phyloP scores from a whole-genome alignment of 768 basidiomycete species.

The Suillus subluteus region DNA sequence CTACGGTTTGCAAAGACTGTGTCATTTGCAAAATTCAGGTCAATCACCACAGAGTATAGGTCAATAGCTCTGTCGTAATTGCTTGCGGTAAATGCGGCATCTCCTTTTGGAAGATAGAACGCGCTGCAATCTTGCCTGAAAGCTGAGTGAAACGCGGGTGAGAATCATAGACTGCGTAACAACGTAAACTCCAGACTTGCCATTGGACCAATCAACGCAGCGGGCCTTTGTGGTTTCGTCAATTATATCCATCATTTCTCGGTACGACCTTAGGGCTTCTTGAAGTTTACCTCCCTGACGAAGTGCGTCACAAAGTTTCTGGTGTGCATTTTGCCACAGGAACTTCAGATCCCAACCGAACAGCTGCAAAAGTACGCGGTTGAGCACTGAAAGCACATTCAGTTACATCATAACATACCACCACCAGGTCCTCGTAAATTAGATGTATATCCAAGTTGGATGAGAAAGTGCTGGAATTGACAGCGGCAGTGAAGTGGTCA shows the following conservation, averaged over 20 bases:
- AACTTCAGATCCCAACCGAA: not conserved
- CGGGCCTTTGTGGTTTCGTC: not conserved
- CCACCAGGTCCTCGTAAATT: not conserved
- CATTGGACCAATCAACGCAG: not conserved
- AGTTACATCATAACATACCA: not conserved
- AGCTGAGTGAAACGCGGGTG: not conserved
- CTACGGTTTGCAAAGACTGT: not conserved
- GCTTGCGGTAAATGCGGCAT: not conserved
- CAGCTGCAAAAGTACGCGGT: not conserved
- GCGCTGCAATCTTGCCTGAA: not conserved
- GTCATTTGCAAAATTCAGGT: not conserved
- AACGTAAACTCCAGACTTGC: not conserved
- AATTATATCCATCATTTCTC: not conserved
- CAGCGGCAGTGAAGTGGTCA: not conserved
- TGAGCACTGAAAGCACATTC: not conserved
- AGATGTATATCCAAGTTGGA: not conserved
- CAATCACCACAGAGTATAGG: not conserved
- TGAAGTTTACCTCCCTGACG: not conserved
- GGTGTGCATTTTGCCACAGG: not conserved
- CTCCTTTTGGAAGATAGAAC: not conserved
- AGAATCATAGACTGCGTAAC: not conserved
- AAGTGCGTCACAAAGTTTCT: not conserved
- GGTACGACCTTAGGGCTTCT: not conserved
- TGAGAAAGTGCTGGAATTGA: not conserved
- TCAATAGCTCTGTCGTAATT: not conserved